Conservation (phyloP, 805 yeast species). For the Candida manassasensis region DNA sequence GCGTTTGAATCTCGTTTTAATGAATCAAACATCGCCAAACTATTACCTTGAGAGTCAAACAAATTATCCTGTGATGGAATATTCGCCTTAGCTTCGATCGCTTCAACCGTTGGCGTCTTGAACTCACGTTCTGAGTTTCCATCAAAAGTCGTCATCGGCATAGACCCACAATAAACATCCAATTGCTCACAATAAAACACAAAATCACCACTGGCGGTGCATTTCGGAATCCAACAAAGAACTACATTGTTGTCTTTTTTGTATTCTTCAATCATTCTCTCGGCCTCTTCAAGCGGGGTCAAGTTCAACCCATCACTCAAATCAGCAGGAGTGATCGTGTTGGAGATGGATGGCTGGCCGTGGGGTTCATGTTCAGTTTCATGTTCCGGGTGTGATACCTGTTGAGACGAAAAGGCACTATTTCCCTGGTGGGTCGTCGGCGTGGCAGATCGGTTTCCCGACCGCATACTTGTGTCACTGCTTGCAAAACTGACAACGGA, state of each 20-base stretch:
- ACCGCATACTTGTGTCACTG: conserved; percentile 31
- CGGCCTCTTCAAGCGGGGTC: conserved; percentile 25
- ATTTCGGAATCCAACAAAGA: conserved; percentile 56
- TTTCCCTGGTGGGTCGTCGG: conserved; percentile 2
- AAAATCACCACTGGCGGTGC: conserved; percentile 50
- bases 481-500: conserved; percentile 48
- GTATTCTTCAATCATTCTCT: conserved; percentile 20
- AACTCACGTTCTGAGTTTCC: conserved; percentile 17
- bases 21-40: conserved; percentile 22
- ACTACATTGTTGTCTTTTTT: conserved; percentile 14
- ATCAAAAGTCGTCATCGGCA: conserved; percentile 45
- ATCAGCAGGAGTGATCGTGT: conserved; percentile 10
- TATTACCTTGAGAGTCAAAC: conserved; percentile 7
- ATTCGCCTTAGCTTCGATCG: conserved; percentile 16
- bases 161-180: conserved; percentile 51
- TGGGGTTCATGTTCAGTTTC: conserved; percentile 4
- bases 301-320: conserved; percentile 6
- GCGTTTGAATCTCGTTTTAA: conserved; percentile 37
- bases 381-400: conserved; percentile 5
- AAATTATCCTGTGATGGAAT: conserved; percentile 9
- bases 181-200: conserved; percentile 59
- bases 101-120: conserved; percentile 22
- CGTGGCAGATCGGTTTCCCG: conserved; percentile 14
- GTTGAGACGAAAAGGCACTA: conserved; percentile 1
- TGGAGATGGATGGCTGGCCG: conserved; percentile 12